A percentile compares a stretch with the other conserved stretches of the same genome.
Evolutionary conservation across 495 filamentous ascomycete species (phyloP).

Genomic region (Chaetomium fimeti): DNA sequence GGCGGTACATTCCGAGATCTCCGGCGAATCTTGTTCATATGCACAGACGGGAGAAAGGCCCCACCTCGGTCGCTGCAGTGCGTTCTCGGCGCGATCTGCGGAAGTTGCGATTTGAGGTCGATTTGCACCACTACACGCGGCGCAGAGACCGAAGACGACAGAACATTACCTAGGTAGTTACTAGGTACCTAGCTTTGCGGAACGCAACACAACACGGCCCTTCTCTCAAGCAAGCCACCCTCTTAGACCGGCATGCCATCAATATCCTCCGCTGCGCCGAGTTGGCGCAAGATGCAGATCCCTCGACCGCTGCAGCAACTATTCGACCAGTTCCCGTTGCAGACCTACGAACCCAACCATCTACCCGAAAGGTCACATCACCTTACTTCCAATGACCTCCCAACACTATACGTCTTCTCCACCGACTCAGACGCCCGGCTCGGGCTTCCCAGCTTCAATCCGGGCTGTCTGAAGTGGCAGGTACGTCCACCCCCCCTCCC

Average conservation of each 20-base stretch:
- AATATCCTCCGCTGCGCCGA: conserved; percentile 12
- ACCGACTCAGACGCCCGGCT: conserved; percentile 59
- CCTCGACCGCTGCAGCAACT: conserved; percentile 74
- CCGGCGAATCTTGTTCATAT: conserved; percentile 21
- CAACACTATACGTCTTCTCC: conserved; percentile 76
- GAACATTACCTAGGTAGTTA: too few relatives aligned
- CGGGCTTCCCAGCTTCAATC: conserved; percentile 81
- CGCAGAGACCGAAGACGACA: not conserved
- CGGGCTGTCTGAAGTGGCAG: conserved; percentile 95
- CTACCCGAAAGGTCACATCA: conserved; percentile 65
- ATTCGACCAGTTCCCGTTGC: conserved; percentile 80
- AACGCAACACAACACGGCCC: conserved; percentile 5
- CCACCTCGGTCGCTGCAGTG: conserved; percentile 7
- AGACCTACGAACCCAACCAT: conserved; percentile 72
- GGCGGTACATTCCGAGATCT: conserved; percentile 19
- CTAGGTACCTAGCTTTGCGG: not conserved
- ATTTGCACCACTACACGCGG: not conserved
- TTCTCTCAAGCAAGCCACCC: not conserved
- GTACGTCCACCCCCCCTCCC: conserved; percentile 48
- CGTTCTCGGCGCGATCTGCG: not conserved
- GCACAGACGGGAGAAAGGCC: conserved; percentile 11
- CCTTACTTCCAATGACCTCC: conserved; percentile 47
- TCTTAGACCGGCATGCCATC: conserved; percentile 11
- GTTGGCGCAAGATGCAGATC: conserved; percentile 54
- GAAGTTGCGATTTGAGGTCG: too few relatives aligned